phyloP scores from a whole-genome alignment of 2,329 filamentous ascomycete species.

The Leptoxyphium fumago region DNA sequence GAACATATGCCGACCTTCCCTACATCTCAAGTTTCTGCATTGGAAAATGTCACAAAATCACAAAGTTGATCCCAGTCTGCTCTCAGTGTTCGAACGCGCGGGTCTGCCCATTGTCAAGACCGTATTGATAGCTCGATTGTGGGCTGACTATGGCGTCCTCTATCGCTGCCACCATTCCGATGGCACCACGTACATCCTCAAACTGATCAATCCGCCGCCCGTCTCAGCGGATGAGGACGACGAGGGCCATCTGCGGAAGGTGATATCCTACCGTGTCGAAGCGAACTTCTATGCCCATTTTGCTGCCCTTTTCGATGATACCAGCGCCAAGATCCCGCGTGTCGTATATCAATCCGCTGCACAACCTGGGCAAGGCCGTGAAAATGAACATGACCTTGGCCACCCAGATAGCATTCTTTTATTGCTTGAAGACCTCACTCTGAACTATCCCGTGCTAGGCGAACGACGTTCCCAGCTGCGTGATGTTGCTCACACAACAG shows the following conservation, averaged over 20 bases:
- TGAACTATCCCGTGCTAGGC: conserved; percentile 40
- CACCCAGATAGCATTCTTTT: conserved; percentile 33
- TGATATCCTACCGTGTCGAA: conserved; percentile 53
- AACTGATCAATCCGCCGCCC: conserved; percentile 43
- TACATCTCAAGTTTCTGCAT: too few species aligned
- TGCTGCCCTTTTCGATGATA: conserved; percentile 31
- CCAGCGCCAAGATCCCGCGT: not conserved
- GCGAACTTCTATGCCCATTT: conserved; percentile 49
- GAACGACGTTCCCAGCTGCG: conserved; percentile 36
- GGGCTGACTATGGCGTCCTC: conserved; percentile 39
- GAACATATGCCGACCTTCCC: too few species aligned
- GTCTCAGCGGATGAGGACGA: conserved; percentile 22
- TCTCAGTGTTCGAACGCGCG: not conserved
- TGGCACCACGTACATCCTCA: conserved; percentile 28
- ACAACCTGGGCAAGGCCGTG: not conserved
- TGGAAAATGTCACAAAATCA: too few species aligned
- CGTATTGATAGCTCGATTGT: conserved; percentile 7
- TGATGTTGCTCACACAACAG: conserved; percentile 32
- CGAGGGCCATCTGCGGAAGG: conserved; percentile 50
- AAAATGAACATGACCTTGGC: not conserved
- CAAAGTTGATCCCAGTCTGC: too few species aligned
- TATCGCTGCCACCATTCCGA: conserved; percentile 26
- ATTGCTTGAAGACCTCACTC: conserved; percentile 42
- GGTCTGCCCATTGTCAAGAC: not conserved
- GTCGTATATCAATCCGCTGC: not conserved